Base-by-base conservation (phyloP, 1,139 yeast genomes). In the Candida pseudocylindracea region DNA sequence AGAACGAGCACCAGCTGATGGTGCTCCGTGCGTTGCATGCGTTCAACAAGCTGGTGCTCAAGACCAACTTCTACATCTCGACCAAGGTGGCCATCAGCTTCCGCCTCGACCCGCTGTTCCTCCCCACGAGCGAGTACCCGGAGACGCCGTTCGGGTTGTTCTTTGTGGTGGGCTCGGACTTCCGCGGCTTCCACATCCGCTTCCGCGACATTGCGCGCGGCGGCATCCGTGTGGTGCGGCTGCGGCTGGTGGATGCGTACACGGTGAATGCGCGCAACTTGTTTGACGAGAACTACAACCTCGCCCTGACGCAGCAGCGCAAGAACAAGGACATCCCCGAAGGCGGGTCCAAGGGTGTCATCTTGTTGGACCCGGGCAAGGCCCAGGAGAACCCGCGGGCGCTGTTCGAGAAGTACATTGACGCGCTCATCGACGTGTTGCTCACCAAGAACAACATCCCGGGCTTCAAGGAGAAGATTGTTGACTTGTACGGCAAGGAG, bases 321-420 rank as follows among this genome's bases (percentile, higher is more conserved):
- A 88, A 88, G 58, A 88, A 88, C 57, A 88, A 88, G 60, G 98
- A 88, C 59, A 88, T 88, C 37, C 98, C 98, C 31, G 98, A 88
- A 62, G 98, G 98, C 51, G 98, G 98, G 31, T 81, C 96, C 32
- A 88, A 88, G 55, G 98, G 98, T 56, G 98, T 88, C 34, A 79
- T 88, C 37, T 63, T 88, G 45, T 64, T 88, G 42, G 85, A 85
- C 49, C 69, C 72, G 9, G 79, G 78, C 38, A 68, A 65, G 38
- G 80, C 91, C 36, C 93, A 79, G 54, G 78, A 71, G 33, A 70
- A 74, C 49, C 83, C 93, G 32, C 72, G 71, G 44, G 73, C 80
- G 37, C 81, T 93, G 31, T 88, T 88, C 53, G 80, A 78, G 47
- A 91, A 88, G 58, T 88, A 88, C 51, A 75, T 85, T 44, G 98